Percentiles rank a stretch among this genome's conserved stretches.
Conservation (phyloP, 345 rosid species). For the Pseudoturritis turrita region DNA sequence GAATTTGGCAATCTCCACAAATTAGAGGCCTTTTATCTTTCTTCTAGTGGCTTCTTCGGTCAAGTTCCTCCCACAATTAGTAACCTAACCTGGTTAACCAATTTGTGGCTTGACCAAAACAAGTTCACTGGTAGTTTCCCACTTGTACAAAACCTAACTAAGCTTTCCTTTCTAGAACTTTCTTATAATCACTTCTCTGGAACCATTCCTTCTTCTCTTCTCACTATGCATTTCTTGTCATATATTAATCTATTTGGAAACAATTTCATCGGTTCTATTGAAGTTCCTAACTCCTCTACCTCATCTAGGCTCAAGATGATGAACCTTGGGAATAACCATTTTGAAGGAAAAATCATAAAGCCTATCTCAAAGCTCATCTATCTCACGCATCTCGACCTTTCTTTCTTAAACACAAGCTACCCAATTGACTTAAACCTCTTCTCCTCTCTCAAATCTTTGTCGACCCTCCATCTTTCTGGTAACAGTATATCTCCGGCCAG, state of each 20-base stretch:
- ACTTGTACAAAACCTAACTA: neutral
- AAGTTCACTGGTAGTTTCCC: neutral
- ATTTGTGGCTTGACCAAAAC: neutral
- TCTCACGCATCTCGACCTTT: too few species aligned
- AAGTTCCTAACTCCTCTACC: neutral
- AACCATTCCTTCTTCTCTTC: neutral
- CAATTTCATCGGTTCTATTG: neutral
- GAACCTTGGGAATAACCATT: neutral
- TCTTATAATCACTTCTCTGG: neutral
- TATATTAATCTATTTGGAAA: neutral
- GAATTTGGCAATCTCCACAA: too few species aligned
- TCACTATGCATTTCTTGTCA: neutral
- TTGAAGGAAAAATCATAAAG: neutral
- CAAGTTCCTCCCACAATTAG: conserved; percentile 14
- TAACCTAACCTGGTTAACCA: neutral
- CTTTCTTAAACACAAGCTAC: too few species aligned
- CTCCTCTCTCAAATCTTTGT: too few species aligned
- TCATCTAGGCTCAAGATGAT: neutral
- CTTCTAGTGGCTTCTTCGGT: neutral
- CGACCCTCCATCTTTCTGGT: too few species aligned
- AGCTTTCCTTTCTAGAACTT: fast-evolving
- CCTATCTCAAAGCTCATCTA: too few species aligned
- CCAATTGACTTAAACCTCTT: too few species aligned
- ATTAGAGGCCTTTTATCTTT: neutral
- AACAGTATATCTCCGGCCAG: too few species aligned